phyloP scores from a whole-genome alignment of 2,329 filamentous ascomycete genomes.

The Pseudonectria foliicola region DNA sequence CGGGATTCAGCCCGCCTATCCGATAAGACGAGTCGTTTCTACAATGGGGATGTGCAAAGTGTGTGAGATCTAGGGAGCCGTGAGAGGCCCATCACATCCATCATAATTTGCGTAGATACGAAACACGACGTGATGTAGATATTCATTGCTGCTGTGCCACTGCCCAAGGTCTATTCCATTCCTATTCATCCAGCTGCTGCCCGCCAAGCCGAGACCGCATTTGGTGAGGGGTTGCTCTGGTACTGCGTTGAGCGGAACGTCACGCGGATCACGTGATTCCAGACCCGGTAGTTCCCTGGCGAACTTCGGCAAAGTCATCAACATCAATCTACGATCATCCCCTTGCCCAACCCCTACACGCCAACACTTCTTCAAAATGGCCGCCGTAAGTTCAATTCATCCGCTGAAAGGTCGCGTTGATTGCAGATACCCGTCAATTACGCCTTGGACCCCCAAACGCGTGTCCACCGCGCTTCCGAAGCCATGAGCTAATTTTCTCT shows the following conservation, averaged over 20 bases:
- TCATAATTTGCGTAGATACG: too few relatives aligned
- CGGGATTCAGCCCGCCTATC: constrained; percentile 12
- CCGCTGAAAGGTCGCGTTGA: constrained; percentile 21
- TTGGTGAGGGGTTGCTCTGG: constrained; percentile 16
- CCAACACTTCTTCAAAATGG: constrained; percentile 54
- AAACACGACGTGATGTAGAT: not conserved
- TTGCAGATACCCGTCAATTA: constrained; percentile 10
- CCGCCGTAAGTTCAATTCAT: constrained; percentile 52
- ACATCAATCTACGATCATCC: constrained; percentile 39
- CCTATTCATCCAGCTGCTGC: not conserved
- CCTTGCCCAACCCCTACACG: constrained; percentile 40
- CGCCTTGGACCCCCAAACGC: constrained; percentile 4
- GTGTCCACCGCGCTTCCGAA: constrained; percentile 13
- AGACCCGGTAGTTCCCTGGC: constrained; percentile 25
- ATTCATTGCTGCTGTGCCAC: not conserved
- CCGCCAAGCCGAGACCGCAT: not conserved
- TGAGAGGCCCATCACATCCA: too few relatives aligned
- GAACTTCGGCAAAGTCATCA: constrained; percentile 40
- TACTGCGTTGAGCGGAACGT: constrained; percentile 9
- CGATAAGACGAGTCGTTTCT: constrained; percentile 2
- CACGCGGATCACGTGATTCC: constrained; percentile 25
- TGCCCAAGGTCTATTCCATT: not conserved
- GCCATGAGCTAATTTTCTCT: constrained; percentile 49
- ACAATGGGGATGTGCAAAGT: too few relatives aligned
- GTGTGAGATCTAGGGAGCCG: too few relatives aligned